Evolutionary conservation across 345 rosid species (phyloP), one percentile per base, ranked within the genome.

Genomic region (Acer negundo): DNA sequence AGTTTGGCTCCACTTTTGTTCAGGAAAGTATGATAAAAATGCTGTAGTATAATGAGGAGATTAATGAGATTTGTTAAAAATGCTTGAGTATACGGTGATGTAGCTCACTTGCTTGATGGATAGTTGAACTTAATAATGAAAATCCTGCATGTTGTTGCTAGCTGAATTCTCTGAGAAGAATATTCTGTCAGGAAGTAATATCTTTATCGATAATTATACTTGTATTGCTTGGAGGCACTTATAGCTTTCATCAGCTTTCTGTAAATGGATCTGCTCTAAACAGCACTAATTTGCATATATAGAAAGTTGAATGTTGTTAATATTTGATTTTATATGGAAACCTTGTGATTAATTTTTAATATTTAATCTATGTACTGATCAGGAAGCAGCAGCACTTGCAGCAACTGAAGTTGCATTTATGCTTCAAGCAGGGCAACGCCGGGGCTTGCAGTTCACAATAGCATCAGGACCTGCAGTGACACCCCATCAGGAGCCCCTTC

Each of bases 351-450:
- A 28, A n/a, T 23, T 31, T 16, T 49, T 26, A 11, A 9, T 62
- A 15, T 1, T 7, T 80, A 59, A 58, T 1, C 20, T 73, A 62
- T 62, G 26, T 77, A 46, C 49, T 55, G 67, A 75, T 74, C 91
- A 96, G 99, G 99, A 96, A 86, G 95, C 98, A 22, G 94, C 95
- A 4, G 97, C 96, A 31, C 80, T 91, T 74, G 95, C 97, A 51
- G 98, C 97, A 1, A 86, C 95, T 6, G 98, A 94, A 81, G 97
- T 94, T 80, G 93, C 98, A 44, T 94, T 94, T 80, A 93, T 96
- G 91, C 80, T 96, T 69, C 97, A 89, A 63, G 88, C 97, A 19
- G 94, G 92, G 72, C 97, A 89, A 66, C 94, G 77, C 26, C 88
- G 84, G 38, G 98, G 97, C 70, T 72, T 93, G 77, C 97, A 94